Percentiles rank a stretch among this genome's conserved stretches.
Evolutionary conservation across 2,329 filamentous ascomycete genomes (phyloP).

Genomic region (Ophiognomonia clavigignenti-juglandacearum): DNA sequence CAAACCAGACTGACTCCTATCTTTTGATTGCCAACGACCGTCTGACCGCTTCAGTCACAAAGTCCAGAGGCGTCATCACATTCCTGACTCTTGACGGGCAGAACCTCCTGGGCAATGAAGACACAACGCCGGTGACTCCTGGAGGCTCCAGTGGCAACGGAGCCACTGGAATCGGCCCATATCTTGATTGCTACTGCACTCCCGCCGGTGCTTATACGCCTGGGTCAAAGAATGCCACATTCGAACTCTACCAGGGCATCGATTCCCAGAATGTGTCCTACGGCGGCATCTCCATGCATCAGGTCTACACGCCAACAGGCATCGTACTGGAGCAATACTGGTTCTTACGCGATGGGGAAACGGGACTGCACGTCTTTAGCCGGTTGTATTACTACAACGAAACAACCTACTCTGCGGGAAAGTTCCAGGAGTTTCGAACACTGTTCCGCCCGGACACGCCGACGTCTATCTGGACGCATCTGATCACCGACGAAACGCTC

Average conservation of each 20-base stretch:
- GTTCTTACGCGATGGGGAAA: constrained; percentile 59
- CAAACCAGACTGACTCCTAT: constrained; percentile 14
- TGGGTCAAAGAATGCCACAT: constrained; percentile 40
- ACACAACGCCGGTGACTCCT: constrained; percentile 6
- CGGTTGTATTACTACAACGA: constrained; percentile 56
- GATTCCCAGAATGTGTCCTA: constrained; percentile 48
- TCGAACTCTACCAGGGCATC: constrained; percentile 45
- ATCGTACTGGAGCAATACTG: constrained; percentile 60
- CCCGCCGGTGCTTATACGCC: constrained; percentile 56
- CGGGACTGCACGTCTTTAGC: constrained; percentile 57
- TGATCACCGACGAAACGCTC: constrained; percentile 51
- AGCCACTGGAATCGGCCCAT: constrained; percentile 11
- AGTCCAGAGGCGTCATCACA: constrained; percentile 7
- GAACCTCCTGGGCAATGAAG: constrained; percentile 10
- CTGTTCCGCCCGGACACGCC: constrained; percentile 57
- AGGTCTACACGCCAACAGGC: constrained; percentile 52
- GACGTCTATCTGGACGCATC: constrained; percentile 55
- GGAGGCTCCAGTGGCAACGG: constrained; percentile 13
- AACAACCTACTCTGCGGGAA: constrained; percentile 49
- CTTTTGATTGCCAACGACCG: constrained; percentile 16
- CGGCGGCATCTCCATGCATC: constrained; percentile 54
- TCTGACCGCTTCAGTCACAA: constrained; percentile 15
- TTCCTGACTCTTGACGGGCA: constrained; percentile 14
- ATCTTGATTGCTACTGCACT: constrained; percentile 54
- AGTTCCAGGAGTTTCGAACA: constrained; percentile 57